Evolutionary conservation across 129 eudicot species (phyloP).

Genomic region (carrot (Daucus carota)): DNA sequence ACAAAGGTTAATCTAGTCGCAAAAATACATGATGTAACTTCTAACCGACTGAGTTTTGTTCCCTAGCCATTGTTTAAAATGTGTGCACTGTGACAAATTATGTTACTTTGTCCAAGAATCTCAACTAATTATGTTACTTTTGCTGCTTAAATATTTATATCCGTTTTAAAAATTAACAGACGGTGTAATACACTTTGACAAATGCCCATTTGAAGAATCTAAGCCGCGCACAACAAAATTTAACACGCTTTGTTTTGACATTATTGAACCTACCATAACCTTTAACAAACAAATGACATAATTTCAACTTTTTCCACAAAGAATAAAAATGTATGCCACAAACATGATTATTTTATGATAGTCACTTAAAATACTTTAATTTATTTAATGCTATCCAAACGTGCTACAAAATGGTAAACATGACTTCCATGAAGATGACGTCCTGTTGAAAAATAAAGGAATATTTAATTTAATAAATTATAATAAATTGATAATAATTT

Average conservation of each 20-base stretch:
- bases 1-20: not conserved
- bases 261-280: not conserved
- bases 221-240: not conserved
- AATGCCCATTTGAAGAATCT: not conserved
- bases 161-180: too few species aligned
- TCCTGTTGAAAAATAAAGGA: too few species aligned
- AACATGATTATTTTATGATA: not conserved
- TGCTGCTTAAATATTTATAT: too few species aligned
- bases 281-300: too few species aligned
- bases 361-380: not conserved
- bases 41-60: slow-evolving; percentile 4
- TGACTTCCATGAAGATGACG: not conserved
- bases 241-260: not conserved
- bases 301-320: not conserved
- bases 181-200: not conserved
- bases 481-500: too few species aligned
- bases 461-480: too few species aligned
- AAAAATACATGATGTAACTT: not conserved
- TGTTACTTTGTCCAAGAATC: not conserved
- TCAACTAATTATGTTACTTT: not conserved
- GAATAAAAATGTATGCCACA: not conserved
- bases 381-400: not conserved
- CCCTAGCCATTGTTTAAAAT: not conserved
- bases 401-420: not conserved
- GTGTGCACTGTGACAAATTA: not conserved